These are phyloP conservation scores for Melastoma malabathricum DNA, from an alignment of 345 rosid species.

Conservation along the genomic window DNA sequence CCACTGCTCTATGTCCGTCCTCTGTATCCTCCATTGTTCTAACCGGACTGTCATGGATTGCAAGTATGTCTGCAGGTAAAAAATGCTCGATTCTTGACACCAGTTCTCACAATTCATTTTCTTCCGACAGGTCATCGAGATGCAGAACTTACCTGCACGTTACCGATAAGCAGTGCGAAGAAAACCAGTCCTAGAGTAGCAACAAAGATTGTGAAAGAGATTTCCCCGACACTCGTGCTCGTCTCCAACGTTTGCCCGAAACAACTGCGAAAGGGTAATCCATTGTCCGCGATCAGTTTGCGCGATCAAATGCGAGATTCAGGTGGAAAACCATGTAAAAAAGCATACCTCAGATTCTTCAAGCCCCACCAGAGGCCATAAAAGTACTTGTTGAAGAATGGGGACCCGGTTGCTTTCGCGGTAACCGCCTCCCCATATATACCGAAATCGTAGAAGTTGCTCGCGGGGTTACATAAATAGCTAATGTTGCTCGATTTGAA, in stretches of 20 bases:
- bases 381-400: slow-evolving; percentile 70
- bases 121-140: background rate
- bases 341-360: slow-evolving; percentile 55
- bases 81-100: too few species aligned
- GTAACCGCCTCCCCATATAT: slow-evolving; percentile 64
- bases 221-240: slow-evolving; percentile 77
- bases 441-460: slow-evolving; percentile 45
- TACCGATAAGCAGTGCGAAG: slow-evolving; percentile 86
- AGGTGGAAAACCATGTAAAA: background rate
- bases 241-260: slow-evolving; percentile 72
- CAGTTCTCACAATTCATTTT: too few species aligned
- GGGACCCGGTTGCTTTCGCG: slow-evolving; percentile 34
- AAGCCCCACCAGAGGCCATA: slow-evolving; percentile 98
- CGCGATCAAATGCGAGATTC: background rate
- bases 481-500: slow-evolving; percentile 53
- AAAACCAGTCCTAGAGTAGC: slow-evolving; percentile 82
- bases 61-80: slow-evolving; percentile 51
- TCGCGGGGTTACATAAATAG: slow-evolving; percentile 31
- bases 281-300: background rate
- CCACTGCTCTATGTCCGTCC: slow-evolving; percentile 93
- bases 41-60: slow-evolving; percentile 70
- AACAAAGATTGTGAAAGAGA: slow-evolving; percentile 50
- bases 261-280: slow-evolving; percentile 27
- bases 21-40: slow-evolving; percentile 86
- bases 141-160: slow-evolving; percentile 59